Conservation (phyloP, 2,329 filamentous ascomycete genomes). For the Domatiomyces catenatus region DNA sequence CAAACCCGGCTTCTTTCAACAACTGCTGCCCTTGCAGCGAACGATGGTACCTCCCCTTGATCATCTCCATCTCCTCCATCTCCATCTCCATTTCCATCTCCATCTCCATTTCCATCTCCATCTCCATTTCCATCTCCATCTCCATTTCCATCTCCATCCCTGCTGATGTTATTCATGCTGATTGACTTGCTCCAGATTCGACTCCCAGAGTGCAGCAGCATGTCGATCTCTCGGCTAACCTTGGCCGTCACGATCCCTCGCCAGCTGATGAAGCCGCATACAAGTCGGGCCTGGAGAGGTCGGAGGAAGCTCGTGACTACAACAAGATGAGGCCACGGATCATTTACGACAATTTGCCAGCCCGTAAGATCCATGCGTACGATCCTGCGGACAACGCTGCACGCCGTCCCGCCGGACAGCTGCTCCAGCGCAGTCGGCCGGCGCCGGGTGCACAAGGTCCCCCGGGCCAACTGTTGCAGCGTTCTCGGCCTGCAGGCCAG, state of each 20-base stretch:
- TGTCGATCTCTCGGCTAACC: not conserved
- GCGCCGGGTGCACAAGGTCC: not conserved
- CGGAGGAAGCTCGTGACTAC: not conserved
- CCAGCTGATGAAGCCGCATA: not conserved
- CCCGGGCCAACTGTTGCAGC: not conserved
- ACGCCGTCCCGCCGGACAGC: not conserved
- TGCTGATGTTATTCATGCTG: not conserved
- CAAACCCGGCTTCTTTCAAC: not conserved
- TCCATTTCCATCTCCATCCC: not conserved
- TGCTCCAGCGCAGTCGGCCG: not conserved
- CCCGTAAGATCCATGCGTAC: not conserved
- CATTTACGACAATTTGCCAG: not conserved
- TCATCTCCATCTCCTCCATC: too few species aligned
- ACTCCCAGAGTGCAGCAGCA: not conserved
- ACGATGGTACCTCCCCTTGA: not conserved
- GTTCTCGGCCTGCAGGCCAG: not conserved
- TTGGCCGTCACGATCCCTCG: not conserved
- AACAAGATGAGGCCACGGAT: not conserved
- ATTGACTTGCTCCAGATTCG: not conserved
- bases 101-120: not conserved
- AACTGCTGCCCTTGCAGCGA: not conserved
- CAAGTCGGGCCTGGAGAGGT: not conserved
- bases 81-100: too few species aligned
- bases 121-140: not conserved
- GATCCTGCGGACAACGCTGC: not conserved